phyloP scores from a whole-genome alignment of 805 yeast genomes.

The Metschnikowia proteae region DNA sequence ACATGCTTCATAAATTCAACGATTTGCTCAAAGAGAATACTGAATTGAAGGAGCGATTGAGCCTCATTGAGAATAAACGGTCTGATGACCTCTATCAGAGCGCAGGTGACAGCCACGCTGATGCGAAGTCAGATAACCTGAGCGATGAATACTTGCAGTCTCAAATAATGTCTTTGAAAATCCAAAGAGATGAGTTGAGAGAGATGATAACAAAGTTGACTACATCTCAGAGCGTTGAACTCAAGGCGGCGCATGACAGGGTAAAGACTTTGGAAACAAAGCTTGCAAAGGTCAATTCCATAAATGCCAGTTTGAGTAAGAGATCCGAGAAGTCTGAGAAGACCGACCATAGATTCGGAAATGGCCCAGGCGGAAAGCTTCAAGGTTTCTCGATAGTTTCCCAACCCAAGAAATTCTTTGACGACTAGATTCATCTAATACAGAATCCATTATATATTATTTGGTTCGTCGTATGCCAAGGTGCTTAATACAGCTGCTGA shows the following conservation, averaged over 20 bases:
- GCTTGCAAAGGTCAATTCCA: slow-evolving; percentile 25
- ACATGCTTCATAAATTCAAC: slow-evolving; percentile 37
- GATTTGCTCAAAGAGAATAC: slow-evolving; percentile 39
- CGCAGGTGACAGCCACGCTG: not conserved
- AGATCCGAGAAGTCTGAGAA: slow-evolving; percentile 17
- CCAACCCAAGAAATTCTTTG: slow-evolving; percentile 24
- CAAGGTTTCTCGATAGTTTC: slow-evolving; percentile 39
- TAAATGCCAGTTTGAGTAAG: slow-evolving; percentile 33
- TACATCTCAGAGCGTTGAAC: slow-evolving; percentile 33
- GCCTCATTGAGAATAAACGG: not conserved
- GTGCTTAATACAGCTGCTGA: not conserved
- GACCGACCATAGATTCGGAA: slow-evolving; percentile 5
- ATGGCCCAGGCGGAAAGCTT: slow-evolving; percentile 31
- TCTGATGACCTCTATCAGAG: not conserved
- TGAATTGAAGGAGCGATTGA: slow-evolving; percentile 29
- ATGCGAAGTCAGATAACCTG: slow-evolving; percentile 7
- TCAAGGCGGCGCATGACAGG: slow-evolving; percentile 34
- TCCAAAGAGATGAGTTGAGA: slow-evolving; percentile 41
- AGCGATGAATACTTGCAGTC: slow-evolving; percentile 15
- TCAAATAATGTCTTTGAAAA: slow-evolving; percentile 13
- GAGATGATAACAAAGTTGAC: slow-evolving; percentile 38
- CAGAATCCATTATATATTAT: not conserved
- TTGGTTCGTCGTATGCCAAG: not conserved
- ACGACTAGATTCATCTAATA: slow-evolving; percentile 6
- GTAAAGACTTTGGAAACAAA: slow-evolving; percentile 30